Evolutionary conservation across 352 stramenopile genomes (phyloP), one percentile per base, ranked within the genome.

Genomic region (Thraustotheca clavata): DNA sequence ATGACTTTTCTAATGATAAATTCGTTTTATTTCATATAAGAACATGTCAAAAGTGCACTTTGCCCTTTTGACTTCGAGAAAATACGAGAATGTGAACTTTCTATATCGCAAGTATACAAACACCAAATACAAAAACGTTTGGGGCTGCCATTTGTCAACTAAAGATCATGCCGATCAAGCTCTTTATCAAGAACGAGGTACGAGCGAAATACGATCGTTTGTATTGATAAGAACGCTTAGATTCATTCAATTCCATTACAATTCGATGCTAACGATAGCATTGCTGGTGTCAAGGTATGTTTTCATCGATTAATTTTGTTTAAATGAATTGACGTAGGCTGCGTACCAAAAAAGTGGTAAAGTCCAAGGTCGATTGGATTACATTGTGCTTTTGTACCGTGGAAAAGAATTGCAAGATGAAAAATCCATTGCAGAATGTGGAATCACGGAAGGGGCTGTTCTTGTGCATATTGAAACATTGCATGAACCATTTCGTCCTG

Each of bases 401-500:
- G 85, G 85, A 63, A 89, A 89, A 65, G 83, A 93, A 68, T 66
- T 94, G 27, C 71, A 81, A 31, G 85, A 94, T 57, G 85, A 93
- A 49, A 94, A 94, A 77, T 88, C 83, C 66, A 77, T 94, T 26
- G 80, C 73, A 2, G 83, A 94, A 65, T 72, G 86, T 26, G 77
- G 77, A 41, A 88, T 88, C 72, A 76, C 75, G 31, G 77, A 86
- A 63, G 79, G 77, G 35, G 85, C 91, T 60, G 77, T 91, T 62
- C 73, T 94, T 27, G 83, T 94, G 38, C 83, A 94, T 66, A 88
- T 94, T 49, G 83, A 94, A 76, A 69, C 83, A 29, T 70, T 81
- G 16, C 85, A 94, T 33, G 82, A 94, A 70, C 85, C 85, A n/a
- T 94, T 94, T 67, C 83, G 86, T 38, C 81, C 83, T 20, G 76